Conservation (phyloP, 768 basidiomycete species). For the Terana coerulea region DNA sequence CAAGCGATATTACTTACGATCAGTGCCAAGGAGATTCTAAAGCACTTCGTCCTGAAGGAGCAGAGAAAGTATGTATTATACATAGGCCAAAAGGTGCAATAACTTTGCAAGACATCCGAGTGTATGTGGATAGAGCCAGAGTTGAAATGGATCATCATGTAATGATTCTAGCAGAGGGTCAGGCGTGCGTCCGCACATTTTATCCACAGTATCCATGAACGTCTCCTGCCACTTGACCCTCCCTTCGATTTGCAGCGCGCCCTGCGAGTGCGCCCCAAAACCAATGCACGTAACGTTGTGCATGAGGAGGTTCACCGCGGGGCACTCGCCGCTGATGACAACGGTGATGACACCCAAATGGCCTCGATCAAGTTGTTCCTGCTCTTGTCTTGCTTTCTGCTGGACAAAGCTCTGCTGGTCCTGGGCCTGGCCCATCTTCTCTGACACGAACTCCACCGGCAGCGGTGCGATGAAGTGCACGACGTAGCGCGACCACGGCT, state of each 20-base stretch:
- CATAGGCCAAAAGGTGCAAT: no score
- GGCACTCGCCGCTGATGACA: conserved; percentile 1
- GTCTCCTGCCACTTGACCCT: conserved; percentile 13
- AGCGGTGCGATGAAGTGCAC: conserved; percentile 5
- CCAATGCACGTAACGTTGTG: conserved; percentile 15
- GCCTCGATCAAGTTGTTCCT: conserved; percentile 9
- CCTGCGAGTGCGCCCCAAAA: conserved; percentile 12
- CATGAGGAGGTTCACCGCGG: not conserved
- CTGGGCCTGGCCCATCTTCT: conserved; percentile 2
- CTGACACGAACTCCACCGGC: not conserved
- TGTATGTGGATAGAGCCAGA: no score
- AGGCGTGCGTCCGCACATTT: conserved; percentile 14
- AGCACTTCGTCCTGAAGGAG: no score
- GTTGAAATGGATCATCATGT: no score
- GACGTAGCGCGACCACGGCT: conserved; percentile 13
- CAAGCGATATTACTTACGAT: no score
- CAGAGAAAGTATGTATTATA: no score
- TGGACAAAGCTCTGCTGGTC: not conserved
- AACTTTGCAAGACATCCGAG: no score
- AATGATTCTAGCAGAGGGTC: no score
- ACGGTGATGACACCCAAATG: conserved; percentile 11
- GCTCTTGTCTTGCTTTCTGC: conserved; percentile 9
- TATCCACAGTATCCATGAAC: conserved; percentile 15
- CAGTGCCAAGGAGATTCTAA: no score
- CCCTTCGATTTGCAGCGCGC: conserved; percentile 10